Conservation (phyloP, 1,284 basidiomycete genomes). For the Sanghuangporus sanghuang region DNA sequence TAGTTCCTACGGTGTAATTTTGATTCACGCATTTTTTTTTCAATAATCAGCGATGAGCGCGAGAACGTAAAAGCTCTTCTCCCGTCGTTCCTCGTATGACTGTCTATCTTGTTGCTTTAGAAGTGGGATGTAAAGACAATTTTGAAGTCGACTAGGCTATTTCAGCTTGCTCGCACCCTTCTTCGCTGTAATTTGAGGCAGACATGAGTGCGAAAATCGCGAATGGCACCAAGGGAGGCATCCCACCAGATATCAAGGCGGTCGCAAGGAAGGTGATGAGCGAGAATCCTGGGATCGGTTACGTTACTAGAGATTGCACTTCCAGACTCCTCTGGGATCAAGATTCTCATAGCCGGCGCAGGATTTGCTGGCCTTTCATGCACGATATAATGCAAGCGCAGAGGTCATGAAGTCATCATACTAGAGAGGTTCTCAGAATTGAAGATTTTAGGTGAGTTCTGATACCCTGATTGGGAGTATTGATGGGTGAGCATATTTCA, state of each 20-base stretch:
- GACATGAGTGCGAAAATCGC: constrained; percentile 5
- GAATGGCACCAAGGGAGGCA: not conserved
- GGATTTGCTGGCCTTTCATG: constrained; percentile 29
- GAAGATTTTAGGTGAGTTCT: constrained; percentile 12
- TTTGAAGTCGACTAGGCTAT: not conserved
- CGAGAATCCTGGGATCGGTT: constrained; percentile 2
- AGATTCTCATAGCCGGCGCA: constrained; percentile 25
- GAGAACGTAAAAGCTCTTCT: too few relatives aligned
- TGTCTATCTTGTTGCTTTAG: not conserved
- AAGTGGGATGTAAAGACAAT: not conserved
- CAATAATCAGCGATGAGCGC: too few relatives aligned
- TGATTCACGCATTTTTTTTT: too few relatives aligned
- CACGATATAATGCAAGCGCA: constrained; percentile 27
- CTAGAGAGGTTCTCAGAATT: constrained; percentile 22
- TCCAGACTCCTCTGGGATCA: constrained; percentile 14
- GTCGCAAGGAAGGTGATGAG: not conserved
- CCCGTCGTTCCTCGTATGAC: too few relatives aligned
- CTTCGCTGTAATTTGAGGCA: not conserved
- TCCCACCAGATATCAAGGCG: not conserved
- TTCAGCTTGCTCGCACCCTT: not conserved
- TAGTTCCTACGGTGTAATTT: too few relatives aligned
- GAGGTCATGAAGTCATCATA: constrained; percentile 26
- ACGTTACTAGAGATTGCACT: constrained; percentile 5
- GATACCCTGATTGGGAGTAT: not conserved
- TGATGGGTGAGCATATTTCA: not conserved